Conservation (phyloP, 441 rosid genomes). For the Pelargonium australe region DNA sequence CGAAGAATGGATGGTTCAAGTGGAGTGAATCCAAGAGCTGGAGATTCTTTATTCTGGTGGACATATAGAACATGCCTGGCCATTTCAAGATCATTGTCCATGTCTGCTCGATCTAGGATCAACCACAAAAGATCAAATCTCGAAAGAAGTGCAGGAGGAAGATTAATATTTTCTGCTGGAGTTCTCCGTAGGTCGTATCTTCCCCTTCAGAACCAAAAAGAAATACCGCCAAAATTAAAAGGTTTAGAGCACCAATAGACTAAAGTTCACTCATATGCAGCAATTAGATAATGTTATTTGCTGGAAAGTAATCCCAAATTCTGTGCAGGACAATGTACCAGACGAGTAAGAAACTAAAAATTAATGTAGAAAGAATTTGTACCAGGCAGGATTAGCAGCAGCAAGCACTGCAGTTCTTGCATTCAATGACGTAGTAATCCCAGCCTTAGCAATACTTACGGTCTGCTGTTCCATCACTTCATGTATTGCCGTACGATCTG, state of each 20-base stretch:
- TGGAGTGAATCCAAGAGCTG: constrained; percentile 86
- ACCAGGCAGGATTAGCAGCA: constrained; percentile 99
- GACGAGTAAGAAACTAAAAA: constrained; percentile 9
- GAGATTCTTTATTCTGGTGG: constrained; percentile 88
- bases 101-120: constrained; percentile 95
- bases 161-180: constrained; percentile 96
- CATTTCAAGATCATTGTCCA: constrained; percentile 95
- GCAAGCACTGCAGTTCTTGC: constrained; percentile 99
- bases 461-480: constrained; percentile 99
- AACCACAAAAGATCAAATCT: constrained; percentile 96
- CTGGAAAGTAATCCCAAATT: constrained; percentile 2
- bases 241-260: constrained; percentile 11
- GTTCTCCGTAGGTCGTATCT: constrained; percentile 95
- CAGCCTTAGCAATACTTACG: constrained; percentile 99
- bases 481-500: constrained; percentile 97
- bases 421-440: constrained; percentile 94
- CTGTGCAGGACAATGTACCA: not conserved
- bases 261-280: constrained; percentile 11
- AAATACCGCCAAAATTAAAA: constrained; percentile 12
- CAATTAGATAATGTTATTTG: not conserved
- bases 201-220: constrained; percentile 55
- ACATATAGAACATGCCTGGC: constrained; percentile 94
- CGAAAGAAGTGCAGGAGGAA: constrained; percentile 93
- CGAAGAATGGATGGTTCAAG: constrained; percentile 85
- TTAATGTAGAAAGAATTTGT: constrained; percentile 21